Conservation (phyloP, 108 stramenopile species). For the Fistulifera pelliculosa region DNA sequence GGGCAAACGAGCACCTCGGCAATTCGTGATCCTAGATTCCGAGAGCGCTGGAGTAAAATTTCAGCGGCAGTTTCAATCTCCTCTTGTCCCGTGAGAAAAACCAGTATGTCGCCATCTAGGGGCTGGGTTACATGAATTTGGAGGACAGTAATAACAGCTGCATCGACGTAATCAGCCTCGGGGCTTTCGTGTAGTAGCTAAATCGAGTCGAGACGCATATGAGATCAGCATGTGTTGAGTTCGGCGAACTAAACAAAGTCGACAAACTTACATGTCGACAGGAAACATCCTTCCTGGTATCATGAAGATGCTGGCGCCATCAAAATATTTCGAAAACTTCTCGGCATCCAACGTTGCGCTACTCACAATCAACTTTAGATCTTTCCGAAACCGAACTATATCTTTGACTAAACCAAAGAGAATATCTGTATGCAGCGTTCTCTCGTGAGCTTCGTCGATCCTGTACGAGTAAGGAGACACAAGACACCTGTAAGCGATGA, state of each 20-base stretch:
- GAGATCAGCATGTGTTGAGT: neutral
- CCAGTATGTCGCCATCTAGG: conserved; percentile 93
- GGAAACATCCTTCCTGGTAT: conserved; percentile 84
- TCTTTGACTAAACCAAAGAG: conserved; percentile 96
- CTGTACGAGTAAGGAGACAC: too few species aligned
- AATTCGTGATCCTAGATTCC: conserved; percentile 84
- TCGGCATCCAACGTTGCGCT: conserved; percentile 97
- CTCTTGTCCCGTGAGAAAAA: conserved; percentile 98
- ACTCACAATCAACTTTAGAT: conserved; percentile 92
- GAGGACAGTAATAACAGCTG: conserved; percentile 94
- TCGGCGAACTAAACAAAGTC: neutral
- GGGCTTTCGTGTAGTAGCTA: conserved; percentile 95
- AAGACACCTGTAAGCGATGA: too few species aligned
- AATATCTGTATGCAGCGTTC: conserved; percentile 96
- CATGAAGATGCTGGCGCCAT: conserved; percentile 96
- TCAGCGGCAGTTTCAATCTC: conserved; percentile 98
- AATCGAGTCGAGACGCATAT: conserved; percentile 86
- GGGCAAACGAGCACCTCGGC: conserved; percentile 96
- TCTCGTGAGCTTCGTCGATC: conserved; percentile 98
- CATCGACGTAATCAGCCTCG: conserved; percentile 99
- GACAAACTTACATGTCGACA: conserved; percentile 47
- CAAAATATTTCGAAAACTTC: conserved; percentile 97
- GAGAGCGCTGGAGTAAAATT: conserved; percentile 79
- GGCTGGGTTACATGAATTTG: conserved; percentile 98
- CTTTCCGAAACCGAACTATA: conserved; percentile 88